These are phyloP conservation scores for Schizothecium vesticola DNA, from an alignment of 495 filamentous ascomycete species.

Conservation along the genomic window DNA sequence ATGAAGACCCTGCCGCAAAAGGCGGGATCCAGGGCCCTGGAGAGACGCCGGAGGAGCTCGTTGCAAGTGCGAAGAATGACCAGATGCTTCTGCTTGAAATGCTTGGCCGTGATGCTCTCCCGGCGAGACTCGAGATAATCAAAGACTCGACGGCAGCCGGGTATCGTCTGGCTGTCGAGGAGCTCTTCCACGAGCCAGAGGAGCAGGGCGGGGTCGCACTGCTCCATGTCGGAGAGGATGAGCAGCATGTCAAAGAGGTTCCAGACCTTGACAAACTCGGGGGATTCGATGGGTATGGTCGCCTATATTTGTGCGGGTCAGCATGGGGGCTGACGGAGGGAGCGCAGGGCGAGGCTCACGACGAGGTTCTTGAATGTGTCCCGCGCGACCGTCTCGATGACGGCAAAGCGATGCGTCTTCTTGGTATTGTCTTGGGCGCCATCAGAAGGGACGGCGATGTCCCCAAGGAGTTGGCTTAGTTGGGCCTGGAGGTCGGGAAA, in stretches of 20 bases:
- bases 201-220: slow-evolving; percentile 77
- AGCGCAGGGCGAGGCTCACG: slow-evolving; percentile 43
- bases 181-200: slow-evolving; percentile 93
- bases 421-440: slow-evolving; percentile 28
- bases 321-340: not conserved
- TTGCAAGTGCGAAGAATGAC: slow-evolving; percentile 90
- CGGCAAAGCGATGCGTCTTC: slow-evolving; percentile 50
- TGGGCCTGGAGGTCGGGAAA: slow-evolving; percentile 45
- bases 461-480: slow-evolving; percentile 34
- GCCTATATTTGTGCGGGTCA: slow-evolving; percentile 42
- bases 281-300: slow-evolving; percentile 63
- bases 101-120: slow-evolving; percentile 77
- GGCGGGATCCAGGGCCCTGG: slow-evolving; percentile 89
- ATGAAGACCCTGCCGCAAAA: slow-evolving; percentile 97
- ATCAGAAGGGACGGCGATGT: slow-evolving; percentile 9
- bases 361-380: slow-evolving; percentile 70
- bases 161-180: slow-evolving; percentile 89
- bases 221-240: slow-evolving; percentile 76
- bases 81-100: slow-evolving; percentile 77
- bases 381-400: slow-evolving; percentile 72
- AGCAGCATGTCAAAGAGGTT: slow-evolving; percentile 87
- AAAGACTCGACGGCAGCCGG: slow-evolving; percentile 83
- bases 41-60: slow-evolving; percentile 84
- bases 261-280: slow-evolving; percentile 76
- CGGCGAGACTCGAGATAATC: slow-evolving; percentile 90